Evolutionary conservation across 805 yeast genomes (phyloP).

Genomic region (Deakozyma indianensis): DNA sequence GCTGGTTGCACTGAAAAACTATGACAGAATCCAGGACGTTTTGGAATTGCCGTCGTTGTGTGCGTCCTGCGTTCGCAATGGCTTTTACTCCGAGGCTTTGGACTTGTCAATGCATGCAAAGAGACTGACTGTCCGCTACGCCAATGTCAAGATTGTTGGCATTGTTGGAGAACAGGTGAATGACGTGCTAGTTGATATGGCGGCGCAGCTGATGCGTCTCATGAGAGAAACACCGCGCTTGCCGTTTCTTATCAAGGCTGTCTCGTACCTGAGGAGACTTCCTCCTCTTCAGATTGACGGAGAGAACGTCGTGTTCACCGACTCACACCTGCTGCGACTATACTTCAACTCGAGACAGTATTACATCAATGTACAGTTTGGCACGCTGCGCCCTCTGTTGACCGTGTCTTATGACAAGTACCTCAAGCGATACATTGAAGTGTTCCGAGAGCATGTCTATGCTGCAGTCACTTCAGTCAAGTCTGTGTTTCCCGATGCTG

Average conservation of each 20-base stretch:
- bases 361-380: slow-evolving; percentile 49
- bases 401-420: slow-evolving; percentile 43
- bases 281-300: slow-evolving; percentile 16
- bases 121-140: slow-evolving; percentile 56
- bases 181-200: slow-evolving; percentile 41
- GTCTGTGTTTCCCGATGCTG: slow-evolving; percentile 38
- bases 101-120: slow-evolving; percentile 67
- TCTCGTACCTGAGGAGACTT: slow-evolving; percentile 60
- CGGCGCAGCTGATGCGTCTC: slow-evolving; percentile 50
- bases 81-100: slow-evolving; percentile 79
- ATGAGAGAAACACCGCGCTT: slow-evolving; percentile 66
- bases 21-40: slow-evolving; percentile 58
- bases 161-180: slow-evolving; percentile 40
- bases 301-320: slow-evolving; percentile 11
- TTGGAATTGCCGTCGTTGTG: slow-evolving; percentile 75
- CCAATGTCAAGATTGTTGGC: slow-evolving; percentile 38
- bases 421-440: slow-evolving; percentile 67
- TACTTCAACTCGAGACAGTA: slow-evolving; percentile 54
- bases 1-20: not conserved
- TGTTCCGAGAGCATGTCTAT: slow-evolving; percentile 70
- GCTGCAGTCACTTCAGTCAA: slow-evolving; percentile 54
- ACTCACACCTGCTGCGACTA: slow-evolving; percentile 33
- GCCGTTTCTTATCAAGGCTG: slow-evolving; percentile 61
- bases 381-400: slow-evolving; percentile 40
- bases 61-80: slow-evolving; percentile 69